Base-by-base conservation (phyloP, 2,329 filamentous ascomycete genomes). In the Plectosphaerella plurivora region DNA sequence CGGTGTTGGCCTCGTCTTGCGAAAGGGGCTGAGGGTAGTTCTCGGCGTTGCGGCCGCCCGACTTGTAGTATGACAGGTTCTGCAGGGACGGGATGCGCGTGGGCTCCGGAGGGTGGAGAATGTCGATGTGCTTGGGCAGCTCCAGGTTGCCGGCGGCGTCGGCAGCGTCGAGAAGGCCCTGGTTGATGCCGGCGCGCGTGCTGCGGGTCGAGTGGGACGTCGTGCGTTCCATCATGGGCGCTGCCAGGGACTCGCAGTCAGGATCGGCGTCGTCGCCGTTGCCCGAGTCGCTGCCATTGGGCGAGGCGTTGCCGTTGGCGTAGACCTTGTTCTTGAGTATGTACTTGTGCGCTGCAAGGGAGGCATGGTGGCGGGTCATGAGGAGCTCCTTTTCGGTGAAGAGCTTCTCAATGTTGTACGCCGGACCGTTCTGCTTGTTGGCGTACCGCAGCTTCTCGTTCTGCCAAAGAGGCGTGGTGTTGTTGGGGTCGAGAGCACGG, bases 371-470 rank as follows among this genome's bases (percentile, higher is more conserved):
- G 64, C 86, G 86, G 25, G 81, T 82, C 72, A 87, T 77, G 5
- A 79, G 76, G 28, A 88, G 74, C 68, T 88, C 84, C 67, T 85
- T 87, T 60, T 88, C 84, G 0, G 84, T 87, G 49, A 88, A 88
- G 37, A 88, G 77, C 70, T 87, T 87, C 60, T 87, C 83, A 54
- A 88, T 80, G 63, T 80, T 86, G 64, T 85, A 86, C 2, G 83
- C 69, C 0, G 82, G 77, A 9, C 81, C 83, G 18, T 80, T 77
- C 60, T 83, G 77, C 63, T 80, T 79, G 52, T 78, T 71, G 51
- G 73, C 70, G 53, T 72, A 69, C 58, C 76, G 73, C 50, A 82
- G 70, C 62, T 81, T 79, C 59, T 86, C 83, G 49, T 75, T 80
- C 61, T 82, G 79, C 82, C 83, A 86, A 22, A 86, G 69, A 7